Evolutionary conservation across 208 protist genomes (phyloP), one percentile per base, ranked within the genome.

Genomic region (Leishmania arabica): DNA sequence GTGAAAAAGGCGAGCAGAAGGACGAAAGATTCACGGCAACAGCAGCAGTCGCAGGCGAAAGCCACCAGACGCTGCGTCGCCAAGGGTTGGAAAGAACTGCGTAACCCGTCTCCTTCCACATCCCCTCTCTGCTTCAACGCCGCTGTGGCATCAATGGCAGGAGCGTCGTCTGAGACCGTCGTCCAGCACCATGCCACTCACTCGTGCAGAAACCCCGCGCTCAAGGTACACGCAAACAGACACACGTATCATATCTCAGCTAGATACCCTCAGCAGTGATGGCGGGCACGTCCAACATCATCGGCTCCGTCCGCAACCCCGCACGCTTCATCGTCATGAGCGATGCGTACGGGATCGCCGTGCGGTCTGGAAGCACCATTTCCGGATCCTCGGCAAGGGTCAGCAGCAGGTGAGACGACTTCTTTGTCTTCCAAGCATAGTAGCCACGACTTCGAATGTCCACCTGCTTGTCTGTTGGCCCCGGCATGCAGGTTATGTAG

Each of bases 401-500:
- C n/a, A 98, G 69, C 2, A 97, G 77, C 72, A 98, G 76, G 78
- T 96, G 92, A 62, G 93, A 96, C 17, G 93, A 97, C 77, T 92
- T 92, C 80, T 98, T 98, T 65, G 93, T 98, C 83, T 97, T 97
- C 93, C 95, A 98, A 0, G 93, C 70, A 84, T 97, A 97, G 84
- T 97, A 97, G 56, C 95, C 95, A 24, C 89, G 82, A 74, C 91
- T 95, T 58, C 93, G 90, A 75, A 98, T 95, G 74, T 98, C 95
- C 45, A 98, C 91, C 74, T 98, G 95, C 82, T 97, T 97, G 78
- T 98, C 95, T 6, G 92, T 96, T n/a, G 92, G 93, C 4, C 93
- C 95, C 31, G 90, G 93, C 75, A 90, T 84, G 84, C 95, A 98
- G 19, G 91, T 94, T 74, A 97, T 95, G 80, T 93, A 86, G 45